A percentile compares a stretch with the other conserved stretches of the same genome.
phyloP scores from a whole-genome alignment of 2,329 filamentous ascomycete species.

The Beauveria caledonica region DNA sequence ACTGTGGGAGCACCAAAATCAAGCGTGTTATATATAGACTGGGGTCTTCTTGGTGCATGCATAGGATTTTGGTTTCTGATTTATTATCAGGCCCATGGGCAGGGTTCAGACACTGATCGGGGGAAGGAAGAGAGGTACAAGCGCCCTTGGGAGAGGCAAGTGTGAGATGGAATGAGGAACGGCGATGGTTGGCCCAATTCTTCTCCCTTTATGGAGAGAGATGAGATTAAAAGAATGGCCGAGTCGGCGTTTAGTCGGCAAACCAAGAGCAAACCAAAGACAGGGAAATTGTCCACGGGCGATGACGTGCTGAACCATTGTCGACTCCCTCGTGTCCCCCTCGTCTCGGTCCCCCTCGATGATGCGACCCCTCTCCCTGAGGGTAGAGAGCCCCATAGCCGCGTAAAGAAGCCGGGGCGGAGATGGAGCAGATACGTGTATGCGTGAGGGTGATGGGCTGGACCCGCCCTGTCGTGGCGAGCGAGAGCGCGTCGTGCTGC shows the following conservation, averaged over 20 bases:
- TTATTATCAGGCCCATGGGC: neutral
- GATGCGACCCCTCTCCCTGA: neutral
- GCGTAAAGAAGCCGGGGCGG: conserved; percentile 3
- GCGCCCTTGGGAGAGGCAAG: neutral
- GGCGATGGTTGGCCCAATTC: neutral
- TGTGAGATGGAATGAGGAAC: neutral
- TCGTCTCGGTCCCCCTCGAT: neutral
- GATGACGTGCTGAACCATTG: conserved; percentile 1
- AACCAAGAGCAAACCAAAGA: too few relatives aligned
- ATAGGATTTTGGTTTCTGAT: neutral
- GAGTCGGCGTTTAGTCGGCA: too few relatives aligned
- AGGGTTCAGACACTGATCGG: neutral
- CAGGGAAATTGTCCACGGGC: neutral
- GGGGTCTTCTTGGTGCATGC: neutral
- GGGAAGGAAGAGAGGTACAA: neutral
- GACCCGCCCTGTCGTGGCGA: neutral
- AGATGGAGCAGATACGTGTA: neutral
- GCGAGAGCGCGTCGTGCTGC: neutral
- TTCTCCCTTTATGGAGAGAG: neutral
- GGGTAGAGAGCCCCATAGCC: neutral
- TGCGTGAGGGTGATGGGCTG: neutral
- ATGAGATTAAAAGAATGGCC: too few relatives aligned
- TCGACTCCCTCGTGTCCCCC: neutral
- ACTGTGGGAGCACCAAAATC: neutral
- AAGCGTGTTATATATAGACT: neutral